Conservation (phyloP, 768 basidiomycete genomes). For the Leccinum uliginosum region DNA sequence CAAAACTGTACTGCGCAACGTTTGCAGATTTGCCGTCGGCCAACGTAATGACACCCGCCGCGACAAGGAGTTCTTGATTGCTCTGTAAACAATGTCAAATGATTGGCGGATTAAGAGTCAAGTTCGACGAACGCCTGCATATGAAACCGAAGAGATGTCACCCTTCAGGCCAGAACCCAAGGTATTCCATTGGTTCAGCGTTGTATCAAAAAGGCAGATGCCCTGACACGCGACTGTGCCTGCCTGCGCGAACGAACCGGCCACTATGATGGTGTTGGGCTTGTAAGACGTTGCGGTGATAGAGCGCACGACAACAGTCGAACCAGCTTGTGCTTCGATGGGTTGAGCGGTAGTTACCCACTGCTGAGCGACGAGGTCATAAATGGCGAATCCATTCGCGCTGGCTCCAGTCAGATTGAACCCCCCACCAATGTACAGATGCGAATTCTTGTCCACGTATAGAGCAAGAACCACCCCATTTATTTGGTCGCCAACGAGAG, state of each 20-base stretch:
- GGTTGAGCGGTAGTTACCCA: constrained; percentile 64
- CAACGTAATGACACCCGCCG: constrained; percentile 74
- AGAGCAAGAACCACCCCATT: constrained; percentile 77
- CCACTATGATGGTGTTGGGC: constrained; percentile 66
- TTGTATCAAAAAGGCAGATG: constrained; percentile 73
- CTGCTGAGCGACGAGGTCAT: constrained; percentile 60
- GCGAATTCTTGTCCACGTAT: constrained; percentile 56
- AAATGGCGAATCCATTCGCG: constrained; percentile 71
- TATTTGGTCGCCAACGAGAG: constrained; percentile 58
- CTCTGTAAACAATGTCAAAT: constrained; percentile 36
- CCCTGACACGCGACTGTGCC: constrained; percentile 71
- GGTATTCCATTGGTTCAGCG: constrained; percentile 69
- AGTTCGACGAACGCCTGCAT: constrained; percentile 64
- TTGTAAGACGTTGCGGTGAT: constrained; percentile 61
- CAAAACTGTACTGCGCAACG: constrained; percentile 68
- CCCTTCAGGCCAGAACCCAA: constrained; percentile 82
- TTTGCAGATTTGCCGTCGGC: constrained; percentile 61
- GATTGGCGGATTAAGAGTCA: neutral
- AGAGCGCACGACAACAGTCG: constrained; percentile 63
- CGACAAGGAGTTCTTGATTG: constrained; percentile 67
- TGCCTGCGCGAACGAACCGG: constrained; percentile 81
- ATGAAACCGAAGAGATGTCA: constrained; percentile 71
- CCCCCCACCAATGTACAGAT: constrained; percentile 80
- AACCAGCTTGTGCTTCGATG: constrained; percentile 52
- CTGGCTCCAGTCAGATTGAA: constrained; percentile 59